A percentile compares a stretch with the other conserved stretches of the same genome.
These are phyloP conservation scores for Paecilomyces niveus DNA, from an alignment of 2,329 filamentous ascomycete species.

Conservation along the genomic window DNA sequence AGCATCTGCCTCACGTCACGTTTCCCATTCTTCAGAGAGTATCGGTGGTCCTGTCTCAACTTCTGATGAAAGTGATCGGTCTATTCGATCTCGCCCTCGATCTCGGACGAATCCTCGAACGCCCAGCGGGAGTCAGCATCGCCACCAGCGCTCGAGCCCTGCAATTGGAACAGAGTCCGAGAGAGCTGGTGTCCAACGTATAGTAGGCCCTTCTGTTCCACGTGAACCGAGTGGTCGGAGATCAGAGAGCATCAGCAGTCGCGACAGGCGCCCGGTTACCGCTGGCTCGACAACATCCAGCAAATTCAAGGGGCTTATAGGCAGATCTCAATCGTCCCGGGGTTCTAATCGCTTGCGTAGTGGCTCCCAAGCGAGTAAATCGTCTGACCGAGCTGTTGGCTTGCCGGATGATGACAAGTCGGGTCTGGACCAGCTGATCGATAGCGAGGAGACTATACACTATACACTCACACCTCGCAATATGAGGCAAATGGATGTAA, in stretches of 20 bases:
- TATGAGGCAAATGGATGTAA: slow-evolving; percentile 69
- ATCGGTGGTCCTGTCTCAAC: slow-evolving; percentile 18
- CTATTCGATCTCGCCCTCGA: slow-evolving; percentile 19
- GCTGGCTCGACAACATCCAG: slow-evolving; percentile 32
- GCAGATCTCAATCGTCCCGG: slow-evolving; percentile 20
- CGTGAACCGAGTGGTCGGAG: slow-evolving; percentile 22
- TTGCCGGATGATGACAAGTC: slow-evolving; percentile 49
- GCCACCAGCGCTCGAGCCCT: slow-evolving; percentile 12
- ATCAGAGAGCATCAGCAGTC: slow-evolving; percentile 31
- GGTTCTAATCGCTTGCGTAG: slow-evolving; percentile 23
- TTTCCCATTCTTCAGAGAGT: slow-evolving; percentile 11
- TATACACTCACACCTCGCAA: slow-evolving; percentile 74
- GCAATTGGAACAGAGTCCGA: slow-evolving; percentile 21
- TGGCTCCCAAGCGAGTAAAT: slow-evolving; percentile 29
- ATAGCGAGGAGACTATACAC: slow-evolving; percentile 74
- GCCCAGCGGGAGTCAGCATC: slow-evolving; percentile 16
- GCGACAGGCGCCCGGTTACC: slow-evolving; percentile 32
- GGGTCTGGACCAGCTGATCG: slow-evolving; percentile 71
- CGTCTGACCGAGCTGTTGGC: slow-evolving; percentile 19
- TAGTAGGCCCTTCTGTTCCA: slow-evolving; percentile 23
- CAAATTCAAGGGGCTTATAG: slow-evolving; percentile 38
- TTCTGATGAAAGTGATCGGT: slow-evolving; percentile 20
- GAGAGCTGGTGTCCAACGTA: slow-evolving; percentile 35
- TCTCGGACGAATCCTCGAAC: slow-evolving; percentile 18
- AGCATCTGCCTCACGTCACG: neutral